phyloP scores from a whole-genome alignment of 257 asterid species.

The Solanum bukasovii region DNA sequence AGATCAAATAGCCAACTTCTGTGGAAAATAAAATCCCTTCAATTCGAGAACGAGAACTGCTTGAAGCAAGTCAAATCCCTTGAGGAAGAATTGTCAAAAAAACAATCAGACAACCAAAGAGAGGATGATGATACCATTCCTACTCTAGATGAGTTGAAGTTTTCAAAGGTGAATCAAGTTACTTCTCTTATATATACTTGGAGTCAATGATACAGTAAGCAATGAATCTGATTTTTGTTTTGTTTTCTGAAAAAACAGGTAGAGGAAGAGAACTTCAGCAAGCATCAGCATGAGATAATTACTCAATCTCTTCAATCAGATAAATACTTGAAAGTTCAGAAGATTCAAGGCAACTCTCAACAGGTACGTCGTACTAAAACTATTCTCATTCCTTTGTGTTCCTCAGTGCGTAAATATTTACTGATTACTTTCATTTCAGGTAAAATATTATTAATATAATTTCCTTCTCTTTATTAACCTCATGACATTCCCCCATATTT shows the following conservation, averaged over 20 bases:
- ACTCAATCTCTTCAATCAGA: not conserved
- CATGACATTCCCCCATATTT: not conserved
- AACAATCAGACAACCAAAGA: not conserved
- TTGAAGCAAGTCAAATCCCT: slow-evolving; percentile 3
- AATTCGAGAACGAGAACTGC: slow-evolving; percentile 13
- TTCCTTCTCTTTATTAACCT: not conserved
- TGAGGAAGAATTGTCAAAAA: slow-evolving; percentile 5
- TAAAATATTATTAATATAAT: not conserved
- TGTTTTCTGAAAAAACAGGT: not conserved
- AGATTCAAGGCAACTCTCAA: not conserved
- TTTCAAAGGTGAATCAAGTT: not conserved
- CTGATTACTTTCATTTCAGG: not conserved
- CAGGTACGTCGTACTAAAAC: not conserved
- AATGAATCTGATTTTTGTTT: not conserved
- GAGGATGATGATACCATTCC: not conserved
- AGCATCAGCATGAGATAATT: not conserved
- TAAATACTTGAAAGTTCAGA: not conserved
- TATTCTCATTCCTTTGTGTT: not conserved
- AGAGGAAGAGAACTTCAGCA: not conserved
- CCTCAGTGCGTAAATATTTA: not conserved
- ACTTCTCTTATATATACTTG: not conserved
- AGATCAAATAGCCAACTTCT: slow-evolving; percentile 16
- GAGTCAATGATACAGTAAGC: not conserved
- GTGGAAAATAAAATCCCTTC: slow-evolving; percentile 18
- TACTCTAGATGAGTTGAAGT: not conserved